These are phyloP conservation scores for Suhomyces canberraensis DNA, from an alignment of 805 yeast genomes.

Conservation along the genomic window DNA sequence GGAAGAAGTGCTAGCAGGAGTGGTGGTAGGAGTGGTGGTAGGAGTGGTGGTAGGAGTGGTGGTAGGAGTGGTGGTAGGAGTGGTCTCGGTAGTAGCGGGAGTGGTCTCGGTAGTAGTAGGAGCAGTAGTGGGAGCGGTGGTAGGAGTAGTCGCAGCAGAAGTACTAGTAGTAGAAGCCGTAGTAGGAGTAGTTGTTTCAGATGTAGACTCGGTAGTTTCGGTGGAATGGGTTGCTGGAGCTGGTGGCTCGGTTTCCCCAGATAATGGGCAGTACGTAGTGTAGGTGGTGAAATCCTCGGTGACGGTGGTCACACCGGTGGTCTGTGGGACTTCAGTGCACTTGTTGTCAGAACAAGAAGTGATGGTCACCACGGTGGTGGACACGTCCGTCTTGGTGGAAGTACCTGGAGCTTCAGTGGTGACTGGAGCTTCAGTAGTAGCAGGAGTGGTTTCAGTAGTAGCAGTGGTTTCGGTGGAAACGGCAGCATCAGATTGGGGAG, in stretches of 20 bases:
- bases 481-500: too few species aligned
- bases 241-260: slow-evolving; percentile 7
- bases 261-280: slow-evolving; percentile 24
- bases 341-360: slow-evolving; percentile 19
- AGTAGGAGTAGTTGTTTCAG: slow-evolving; percentile 6
- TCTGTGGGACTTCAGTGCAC: slow-evolving; percentile 12
- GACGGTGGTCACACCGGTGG: slow-evolving; percentile 13
- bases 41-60: not conserved
- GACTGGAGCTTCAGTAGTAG: slow-evolving; percentile 3
- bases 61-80: slow-evolving; percentile 1
- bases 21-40: slow-evolving; percentile 11
- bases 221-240: too few species aligned
- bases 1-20: slow-evolving; percentile 2
- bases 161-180: slow-evolving; percentile 5
- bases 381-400: slow-evolving; percentile 3
- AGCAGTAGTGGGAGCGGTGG: slow-evolving; percentile 4
- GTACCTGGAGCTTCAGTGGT: not conserved
- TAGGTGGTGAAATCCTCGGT: slow-evolving; percentile 18
- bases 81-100: slow-evolving; percentile 1
- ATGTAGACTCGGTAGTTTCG: not conserved
- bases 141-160: slow-evolving; percentile 5
- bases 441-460: not conserved
- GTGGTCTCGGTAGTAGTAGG: slow-evolving; percentile 6
- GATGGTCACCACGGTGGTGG: slow-evolving; percentile 15
- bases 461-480: too few species aligned